Evolutionary conservation across 1,284 basidiomycete species (phyloP).

Genomic region (Ustilago shanxiensis): DNA sequence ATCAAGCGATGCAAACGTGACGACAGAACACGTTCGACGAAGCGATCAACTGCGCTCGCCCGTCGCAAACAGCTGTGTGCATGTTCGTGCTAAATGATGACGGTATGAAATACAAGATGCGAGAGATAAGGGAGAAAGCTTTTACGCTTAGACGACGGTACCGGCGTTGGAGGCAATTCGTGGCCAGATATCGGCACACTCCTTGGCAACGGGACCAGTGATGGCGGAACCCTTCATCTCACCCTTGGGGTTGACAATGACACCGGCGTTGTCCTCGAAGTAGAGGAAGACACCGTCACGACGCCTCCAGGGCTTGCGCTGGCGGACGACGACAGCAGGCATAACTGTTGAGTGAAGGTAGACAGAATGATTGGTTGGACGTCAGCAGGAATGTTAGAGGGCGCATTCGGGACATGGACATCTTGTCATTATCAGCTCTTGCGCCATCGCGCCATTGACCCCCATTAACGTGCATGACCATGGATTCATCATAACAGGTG

Average conservation of each 20-base stretch:
- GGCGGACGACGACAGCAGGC: conserved; percentile 96
- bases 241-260: conserved; percentile 87
- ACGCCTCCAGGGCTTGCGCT: conserved; percentile 98
- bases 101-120: conserved; percentile 50
- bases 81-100: conserved; percentile 16
- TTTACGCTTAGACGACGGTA: conserved; percentile 82
- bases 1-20: conserved; percentile 41
- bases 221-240: conserved; percentile 98
- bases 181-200: conserved; percentile 99
- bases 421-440: background rate
- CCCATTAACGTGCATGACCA: background rate
- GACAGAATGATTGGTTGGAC: conserved; percentile 19
- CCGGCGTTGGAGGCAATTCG: conserved; percentile 97
- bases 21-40: conserved; percentile 42
- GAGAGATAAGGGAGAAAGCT: background rate
- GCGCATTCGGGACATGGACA: background rate
- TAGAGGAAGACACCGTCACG: conserved; percentile 99
- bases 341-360: conserved; percentile 77
- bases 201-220: conserved; percentile 96
- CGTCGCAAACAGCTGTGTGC: conserved; percentile 34
- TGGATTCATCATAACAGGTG: background rate
- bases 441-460: background rate
- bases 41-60: conserved; percentile 24
- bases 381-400: conserved; percentile 8
- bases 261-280: conserved; percentile 81